Evolutionary conservation across 2,329 filamentous ascomycete species (phyloP).

Genomic region (Colletotrichum spinosum): DNA sequence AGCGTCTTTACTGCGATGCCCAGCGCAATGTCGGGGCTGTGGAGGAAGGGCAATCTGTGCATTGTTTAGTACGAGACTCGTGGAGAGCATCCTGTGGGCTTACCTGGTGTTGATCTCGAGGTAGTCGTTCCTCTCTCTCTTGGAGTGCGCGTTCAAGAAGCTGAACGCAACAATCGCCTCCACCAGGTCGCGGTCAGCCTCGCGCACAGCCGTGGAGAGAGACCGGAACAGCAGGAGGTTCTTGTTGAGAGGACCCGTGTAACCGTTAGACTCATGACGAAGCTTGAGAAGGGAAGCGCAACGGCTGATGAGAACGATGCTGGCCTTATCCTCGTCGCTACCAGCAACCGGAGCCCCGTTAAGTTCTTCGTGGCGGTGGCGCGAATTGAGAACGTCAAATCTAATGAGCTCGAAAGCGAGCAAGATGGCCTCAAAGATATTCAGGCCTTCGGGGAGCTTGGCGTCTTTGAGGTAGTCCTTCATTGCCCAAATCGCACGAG

Average conservation of each 20-base stretch:
- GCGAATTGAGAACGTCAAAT: conserved; percentile 80
- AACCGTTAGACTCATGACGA: conserved; percentile 86
- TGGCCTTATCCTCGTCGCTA: conserved; percentile 78
- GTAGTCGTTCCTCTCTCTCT: conserved; percentile 75
- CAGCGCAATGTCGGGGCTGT: conserved; percentile 79
- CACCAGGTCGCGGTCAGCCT: conserved; percentile 82
- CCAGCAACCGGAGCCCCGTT: conserved; percentile 67
- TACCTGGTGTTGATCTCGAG: conserved; percentile 79
- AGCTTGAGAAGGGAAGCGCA: conserved; percentile 86
- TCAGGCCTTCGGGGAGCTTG: conserved; percentile 52
- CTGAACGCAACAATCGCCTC: conserved; percentile 86
- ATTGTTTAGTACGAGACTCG: conserved; percentile 36
- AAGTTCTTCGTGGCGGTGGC: conserved; percentile 67
- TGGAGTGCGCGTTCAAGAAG: conserved; percentile 83
- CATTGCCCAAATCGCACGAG: conserved; percentile 73
- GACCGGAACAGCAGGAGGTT: conserved; percentile 89
- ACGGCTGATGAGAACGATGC: conserved; percentile 85
- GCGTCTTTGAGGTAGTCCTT: conserved; percentile 61
- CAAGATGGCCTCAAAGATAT: conserved; percentile 81
- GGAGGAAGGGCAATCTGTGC: conserved; percentile 72
- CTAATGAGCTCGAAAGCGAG: conserved; percentile 88
- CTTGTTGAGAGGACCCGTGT: conserved; percentile 93
- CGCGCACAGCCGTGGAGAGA: conserved; percentile 82
- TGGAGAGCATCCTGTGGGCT: conserved; percentile 43
- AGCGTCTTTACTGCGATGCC: conserved; percentile 86